Base-by-base conservation (phyloP, 768 basidiomycete species). In the Gautieria morchelliformis region DNA sequence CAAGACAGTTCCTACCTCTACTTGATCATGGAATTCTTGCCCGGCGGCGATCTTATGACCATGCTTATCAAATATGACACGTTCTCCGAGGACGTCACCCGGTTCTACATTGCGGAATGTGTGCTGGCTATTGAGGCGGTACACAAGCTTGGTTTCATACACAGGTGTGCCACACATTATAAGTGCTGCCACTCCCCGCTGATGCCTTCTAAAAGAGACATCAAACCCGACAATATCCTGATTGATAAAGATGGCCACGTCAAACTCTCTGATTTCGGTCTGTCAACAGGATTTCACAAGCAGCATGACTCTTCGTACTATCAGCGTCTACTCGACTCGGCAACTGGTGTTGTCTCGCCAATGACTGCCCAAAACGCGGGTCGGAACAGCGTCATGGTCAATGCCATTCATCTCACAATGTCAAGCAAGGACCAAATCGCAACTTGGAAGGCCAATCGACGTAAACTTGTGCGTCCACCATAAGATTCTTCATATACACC, bases 51-150 rank as follows among this genome's bases (percentile, higher is more conserved):
- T 69, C 77, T 98, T 60, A 97, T 99, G 96, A 96, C 94, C 4
- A 98, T 98, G 95, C 78, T 97, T 58, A 97, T 98, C 78, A 97
- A 98, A 72, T 97, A 98, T 72, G 96, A 97, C 68, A 96, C 94
- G 0, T 98, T 98, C 72, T 90, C 90, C 0, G 95, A 98, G 72
- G 96, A 98, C 64, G 95, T 98, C 14, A 93, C 93, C 56, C 81
- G 95, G 53, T 98, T 98, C 71, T 98, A 99, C 71, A 92, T 99
- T 66, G 96, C 96, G n/a, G 87, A 99, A 73, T 97, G 93, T 71
- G 88, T 95, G 51, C 78, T 98, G 17, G 96, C 96, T 8, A 97
- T 99, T 61, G 95, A 98, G 68, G 92, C 95, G 3, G 94, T 99
- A 3, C 95, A 99, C 71, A 84, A 89, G 63, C 82, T 98, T 30